These are phyloP conservation scores for Clarireedia paspali DNA, from an alignment of 2,329 filamentous ascomycete genomes.

Conservation along the genomic window DNA sequence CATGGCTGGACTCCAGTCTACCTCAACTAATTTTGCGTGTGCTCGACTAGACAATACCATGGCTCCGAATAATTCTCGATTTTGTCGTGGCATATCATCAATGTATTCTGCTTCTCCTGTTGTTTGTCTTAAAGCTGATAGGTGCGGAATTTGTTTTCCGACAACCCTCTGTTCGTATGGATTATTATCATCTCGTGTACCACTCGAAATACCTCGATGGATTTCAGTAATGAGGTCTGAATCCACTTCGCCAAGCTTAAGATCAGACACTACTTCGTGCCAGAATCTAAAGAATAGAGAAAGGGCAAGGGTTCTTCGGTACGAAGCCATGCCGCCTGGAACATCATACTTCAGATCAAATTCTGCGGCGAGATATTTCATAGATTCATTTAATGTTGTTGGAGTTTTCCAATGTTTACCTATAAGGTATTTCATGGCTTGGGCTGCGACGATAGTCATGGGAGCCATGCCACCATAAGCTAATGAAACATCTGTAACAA, in stretches of 20 bases:
- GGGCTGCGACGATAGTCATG: conserved; percentile 72
- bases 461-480: conserved; percentile 94
- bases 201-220: conserved; percentile 71
- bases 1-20: conserved; percentile 67
- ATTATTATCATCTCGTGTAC: conserved; percentile 63
- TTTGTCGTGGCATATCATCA: conserved; percentile 78
- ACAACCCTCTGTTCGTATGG: conserved; percentile 75
- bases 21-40: conserved; percentile 72
- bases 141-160: conserved; percentile 73
- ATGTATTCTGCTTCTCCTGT: conserved; percentile 93
- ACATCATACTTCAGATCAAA: conserved; percentile 84
- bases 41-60: conserved; percentile 81
- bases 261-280: conserved; percentile 66
- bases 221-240: conserved; percentile 72
- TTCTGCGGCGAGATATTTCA: conserved; percentile 75
- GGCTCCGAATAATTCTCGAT: conserved; percentile 81
- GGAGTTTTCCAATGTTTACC: conserved; percentile 74
- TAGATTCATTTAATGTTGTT: conserved; percentile 74
- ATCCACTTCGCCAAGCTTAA: conserved; percentile 52
- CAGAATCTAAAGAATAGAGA: conserved; percentile 97
- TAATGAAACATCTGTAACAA: conserved; percentile 66
- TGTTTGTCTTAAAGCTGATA: conserved; percentile 84
- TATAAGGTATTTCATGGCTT: conserved; percentile 61
- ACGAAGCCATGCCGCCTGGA: conserved; percentile 93
- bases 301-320: conserved; percentile 78